Conservation (phyloP, 208 protist genomes). For the Trypanosoma mega region DNA sequence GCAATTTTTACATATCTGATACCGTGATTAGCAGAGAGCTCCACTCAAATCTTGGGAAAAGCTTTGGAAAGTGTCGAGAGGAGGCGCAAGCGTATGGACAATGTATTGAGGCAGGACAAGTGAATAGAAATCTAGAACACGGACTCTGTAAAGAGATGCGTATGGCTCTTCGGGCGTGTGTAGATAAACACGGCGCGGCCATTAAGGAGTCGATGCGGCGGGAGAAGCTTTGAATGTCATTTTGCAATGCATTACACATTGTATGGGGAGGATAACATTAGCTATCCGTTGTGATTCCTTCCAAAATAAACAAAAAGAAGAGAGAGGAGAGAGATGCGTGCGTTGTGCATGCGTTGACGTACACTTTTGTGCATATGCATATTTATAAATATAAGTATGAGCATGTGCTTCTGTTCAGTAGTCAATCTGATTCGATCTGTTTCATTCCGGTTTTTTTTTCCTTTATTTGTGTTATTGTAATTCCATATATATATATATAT, state of each 20-base stretch:
- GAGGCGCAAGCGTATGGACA: conserved; percentile 55
- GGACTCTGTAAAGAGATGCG: conserved; percentile 63
- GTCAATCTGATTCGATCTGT: no score
- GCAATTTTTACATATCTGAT: conserved; percentile 87
- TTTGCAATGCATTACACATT: no score
- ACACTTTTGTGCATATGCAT: no score
- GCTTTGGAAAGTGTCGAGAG: conserved; percentile 52
- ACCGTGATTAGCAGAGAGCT: conserved; percentile 61
- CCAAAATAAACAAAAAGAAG: no score
- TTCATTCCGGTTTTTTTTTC: no score
- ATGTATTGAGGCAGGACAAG: conserved; percentile 75
- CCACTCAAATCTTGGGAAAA: conserved; percentile 53
- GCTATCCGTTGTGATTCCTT: no score
- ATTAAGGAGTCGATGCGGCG: conserved; percentile 16
- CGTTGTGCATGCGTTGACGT: no score
- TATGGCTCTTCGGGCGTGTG: conserved; percentile 53
- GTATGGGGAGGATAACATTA: no score
- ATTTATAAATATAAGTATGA: no score
- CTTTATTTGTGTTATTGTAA: conserved; percentile 7
- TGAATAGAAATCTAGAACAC: conserved; percentile 62
- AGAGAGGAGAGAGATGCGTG: no score
- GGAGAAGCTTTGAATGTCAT: conserved; percentile 2
- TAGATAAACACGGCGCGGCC: conserved; percentile 38
- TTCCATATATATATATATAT: conserved; percentile 12
- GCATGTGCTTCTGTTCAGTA: no score